Base-by-base conservation (phyloP, 306 rosid genomes). In the Pachyrhizus erosus region DNA sequence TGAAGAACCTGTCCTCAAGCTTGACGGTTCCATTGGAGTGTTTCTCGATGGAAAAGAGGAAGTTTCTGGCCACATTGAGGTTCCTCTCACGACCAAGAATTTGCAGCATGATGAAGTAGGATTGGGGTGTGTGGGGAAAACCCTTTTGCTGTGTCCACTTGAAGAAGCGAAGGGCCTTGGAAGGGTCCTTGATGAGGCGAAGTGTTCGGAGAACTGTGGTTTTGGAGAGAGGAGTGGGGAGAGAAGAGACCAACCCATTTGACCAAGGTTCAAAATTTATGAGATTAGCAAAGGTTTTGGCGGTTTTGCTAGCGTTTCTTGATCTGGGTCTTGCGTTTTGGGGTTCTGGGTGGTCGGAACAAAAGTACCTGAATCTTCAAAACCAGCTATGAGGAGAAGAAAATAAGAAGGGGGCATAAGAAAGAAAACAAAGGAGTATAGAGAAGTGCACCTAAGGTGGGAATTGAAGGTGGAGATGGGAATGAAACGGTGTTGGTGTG, bases 31-130 rank as follows among this genome's bases (percentile, higher is more conserved):
- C 94, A 68, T 80, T 65, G 52, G 97, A 94, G 68, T 77, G 82
- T 66, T 70, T 89, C 77, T 91, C 92, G 23, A 92, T 91, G 1
- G 98, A 94, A 60, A 89, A 91, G 57, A 94, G 54, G 11, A 94
- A 90, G 84, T 92, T 92, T 23, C 98, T 75, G 20, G 98, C 97
- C 0, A 78, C 85, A 66, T 92, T 94, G 64, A 92, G 93, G 84
- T 86, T 88, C 73, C 91, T 82, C 20, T 71, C 39, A 7, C 88
- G 86, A 52, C 97, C 96, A 71, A 94, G 40, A 20, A 89, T 86
- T 75, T 90, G 87, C 3, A 94, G 64, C 90, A 94, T 89, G 43
- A 77, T 20, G 84, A 87, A 94, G 88, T 87, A 91, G 8, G 91
- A 86, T 42, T 87, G 91, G 27, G 58, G 83, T 39, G 33, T 43